Base-by-base conservation (phyloP, 2,329 filamentous ascomycete species). In the Cordyceps cicadae region DNA sequence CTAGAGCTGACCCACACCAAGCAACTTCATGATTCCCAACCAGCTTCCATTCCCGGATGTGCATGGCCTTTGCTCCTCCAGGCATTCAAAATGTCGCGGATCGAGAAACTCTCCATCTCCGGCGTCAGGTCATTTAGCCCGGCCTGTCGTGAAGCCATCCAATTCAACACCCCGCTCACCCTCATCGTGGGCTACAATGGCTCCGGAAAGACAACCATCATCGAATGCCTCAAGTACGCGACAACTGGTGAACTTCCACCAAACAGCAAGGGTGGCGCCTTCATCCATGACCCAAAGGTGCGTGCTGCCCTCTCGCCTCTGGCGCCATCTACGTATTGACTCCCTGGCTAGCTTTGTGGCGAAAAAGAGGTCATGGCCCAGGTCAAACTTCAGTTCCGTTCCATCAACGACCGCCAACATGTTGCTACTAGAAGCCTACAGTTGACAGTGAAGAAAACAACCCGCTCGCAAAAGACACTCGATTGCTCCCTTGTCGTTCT, bases 121-220 rank as follows among this genome's bases (percentile, higher is more conserved):
- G 93, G 92, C 66, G 75, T 84, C 66, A 90, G 93, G 67, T 97
- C 93, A 61, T 97, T 97, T 72, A 89, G 88, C 73, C 88, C 89
- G 65, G 80, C 81, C 49, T 79, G 82, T 62, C 82, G 82, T 65
- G 89, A 97, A 75, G 87, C 84, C 43, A 96, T 97, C 64, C 82
- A 88, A 67, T 97, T 99, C 73, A 87, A 92, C 65, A 88, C 90
- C 0, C 95, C 94, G 29, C 81, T 99, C 61, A 99, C 94, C 14
- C 82, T 99, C 64, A 99, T 99, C 67, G 95, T 99, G 62, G 94
- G 94, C 62, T 90, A 92, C 75, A 99, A 99, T 77, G 94, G 94
- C 60, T 97, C 93, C 1, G 94, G 94, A 64, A 99, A 99, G 78
- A 99, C 94, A 11, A 97, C 94, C 62, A 96, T 99, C 70, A 99